Conservation (phyloP, 2,329 filamentous ascomycete genomes). For the Nothomitra cinnamomea region DNA sequence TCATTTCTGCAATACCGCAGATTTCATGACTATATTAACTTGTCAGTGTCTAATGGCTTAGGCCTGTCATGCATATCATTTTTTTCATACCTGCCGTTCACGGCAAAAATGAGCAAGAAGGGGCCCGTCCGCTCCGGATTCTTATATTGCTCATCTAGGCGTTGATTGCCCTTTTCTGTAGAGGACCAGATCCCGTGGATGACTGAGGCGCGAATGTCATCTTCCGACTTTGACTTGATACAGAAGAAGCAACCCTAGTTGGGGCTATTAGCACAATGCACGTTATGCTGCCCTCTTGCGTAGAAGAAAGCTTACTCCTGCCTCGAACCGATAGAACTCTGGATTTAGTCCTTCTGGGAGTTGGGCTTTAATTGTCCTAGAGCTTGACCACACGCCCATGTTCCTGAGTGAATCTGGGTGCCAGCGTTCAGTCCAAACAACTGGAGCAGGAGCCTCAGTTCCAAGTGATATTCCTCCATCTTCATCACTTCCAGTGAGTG, state of each 20-base stretch:
- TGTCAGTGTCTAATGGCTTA: background rate
- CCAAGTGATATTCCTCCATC: background rate
- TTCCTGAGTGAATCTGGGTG: too few relatives aligned
- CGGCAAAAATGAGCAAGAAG: background rate
- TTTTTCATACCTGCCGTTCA: background rate
- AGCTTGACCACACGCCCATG: too few relatives aligned
- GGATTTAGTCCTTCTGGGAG: background rate
- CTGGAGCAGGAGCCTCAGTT: too few relatives aligned
- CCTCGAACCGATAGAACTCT: background rate
- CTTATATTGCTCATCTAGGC: background rate
- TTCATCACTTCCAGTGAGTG: background rate
- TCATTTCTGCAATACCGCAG: conserved; percentile 2
- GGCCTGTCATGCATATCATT: background rate
- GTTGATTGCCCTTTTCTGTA: background rate
- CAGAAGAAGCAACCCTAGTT: background rate
- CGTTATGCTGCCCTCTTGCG: too few relatives aligned
- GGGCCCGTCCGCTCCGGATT: background rate
- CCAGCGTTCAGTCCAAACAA: too few relatives aligned
- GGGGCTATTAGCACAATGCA: background rate
- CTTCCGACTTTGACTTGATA: conserved; percentile 2
- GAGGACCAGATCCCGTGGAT: background rate
- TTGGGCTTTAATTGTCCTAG: too few relatives aligned
- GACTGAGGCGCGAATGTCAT: background rate
- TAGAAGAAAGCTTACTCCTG: background rate
- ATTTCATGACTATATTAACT: background rate